Evolutionary conservation across 176 grass and related monocot species (phyloP).

Genomic region (Phragmites australis): DNA sequence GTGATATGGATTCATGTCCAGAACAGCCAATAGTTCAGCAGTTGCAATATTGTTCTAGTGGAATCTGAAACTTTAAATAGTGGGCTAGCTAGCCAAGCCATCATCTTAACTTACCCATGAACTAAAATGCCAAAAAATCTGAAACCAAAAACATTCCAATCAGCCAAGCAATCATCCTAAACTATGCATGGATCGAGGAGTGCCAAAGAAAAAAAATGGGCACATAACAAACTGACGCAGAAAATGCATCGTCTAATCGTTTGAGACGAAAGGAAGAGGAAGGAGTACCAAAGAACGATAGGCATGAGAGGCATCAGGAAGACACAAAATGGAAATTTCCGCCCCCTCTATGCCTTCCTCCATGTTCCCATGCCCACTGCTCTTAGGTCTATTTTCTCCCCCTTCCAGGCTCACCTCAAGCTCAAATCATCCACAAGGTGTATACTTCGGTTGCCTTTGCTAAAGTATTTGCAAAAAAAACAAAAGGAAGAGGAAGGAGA

Average conservation of each 20-base stretch:
- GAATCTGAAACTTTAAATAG: neutral
- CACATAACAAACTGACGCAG: neutral
- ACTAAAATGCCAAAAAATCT: slow-evolving; percentile 13
- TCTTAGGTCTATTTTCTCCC: slow-evolving; percentile 29
- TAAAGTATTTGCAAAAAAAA: neutral
- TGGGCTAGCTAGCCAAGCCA: neutral
- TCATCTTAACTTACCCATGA: slow-evolving; percentile 1
- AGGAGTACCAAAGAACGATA: slow-evolving; percentile 28
- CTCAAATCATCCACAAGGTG: slow-evolving; percentile 6
- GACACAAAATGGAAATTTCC: neutral
- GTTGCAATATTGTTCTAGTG: neutral
- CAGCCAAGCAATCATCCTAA: neutral
- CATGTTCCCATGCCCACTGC: slow-evolving; percentile 20
- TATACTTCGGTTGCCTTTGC: neutral
- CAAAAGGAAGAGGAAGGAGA: slow-evolving; percentile 33
- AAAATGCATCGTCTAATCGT: neutral
- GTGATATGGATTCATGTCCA: neutral
- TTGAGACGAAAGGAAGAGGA: neutral
- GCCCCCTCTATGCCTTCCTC: slow-evolving; percentile 11
- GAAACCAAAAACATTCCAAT: neutral
- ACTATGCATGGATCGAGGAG: neutral
- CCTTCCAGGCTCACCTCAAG: neutral
- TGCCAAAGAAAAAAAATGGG: neutral
- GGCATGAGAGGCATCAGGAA: slow-evolving; percentile 33
- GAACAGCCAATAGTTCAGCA: neutral